Base-by-base conservation (phyloP, 2,329 filamentous ascomycete species). In the Calonectria montana region DNA sequence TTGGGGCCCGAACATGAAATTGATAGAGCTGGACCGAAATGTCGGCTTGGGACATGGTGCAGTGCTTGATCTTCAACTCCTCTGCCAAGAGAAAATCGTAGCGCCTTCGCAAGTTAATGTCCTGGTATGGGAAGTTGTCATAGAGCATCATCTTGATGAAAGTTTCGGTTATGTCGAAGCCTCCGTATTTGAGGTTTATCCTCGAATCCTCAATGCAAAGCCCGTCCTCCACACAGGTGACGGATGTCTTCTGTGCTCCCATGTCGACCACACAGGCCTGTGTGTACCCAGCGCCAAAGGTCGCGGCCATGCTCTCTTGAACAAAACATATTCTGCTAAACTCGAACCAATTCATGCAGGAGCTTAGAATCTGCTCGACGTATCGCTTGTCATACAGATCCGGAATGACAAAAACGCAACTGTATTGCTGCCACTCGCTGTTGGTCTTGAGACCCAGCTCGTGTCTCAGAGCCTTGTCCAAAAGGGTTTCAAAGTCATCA, bases 101-200 rank as follows among this genome's bases (percentile, higher is more conserved):
- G 59, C 97, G 91, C 66, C 95, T 90, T 82, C 91, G 92, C 31
- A 99, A 87, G 81, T 99, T 98, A 84, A 99, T 97, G 23, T 98
- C 96, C 59, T 93, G 90, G 82, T 99, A 99, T 6, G 97, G 96
- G 78, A 99, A 98, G 79, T 97, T 94, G 82, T 98, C 96, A 83
- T 94, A 95, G 2, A 99, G 90, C 93, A 98, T 95, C 96, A 98
- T 98, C 85, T 97, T 98, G 82, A 98, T 89, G 79, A 99, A 98
- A 0, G 94, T 94, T 78, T 98, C 95, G 0, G 97, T 98, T 43
- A 98, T 94, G 82, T 99, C 97, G 78, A 90, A 92, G 1, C 97
- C 97, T 63, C 97, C 97, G 79, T 93, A 97, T 82, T 99, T 98
- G 75, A 99, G 86, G 82, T 98, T 98, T 81, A 99, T 91, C 18